Evolutionary conservation across 2,329 filamentous ascomycete genomes (phyloP), one percentile per base, ranked within the genome.

Genomic region (Pseudogymnoascus sp.): DNA sequence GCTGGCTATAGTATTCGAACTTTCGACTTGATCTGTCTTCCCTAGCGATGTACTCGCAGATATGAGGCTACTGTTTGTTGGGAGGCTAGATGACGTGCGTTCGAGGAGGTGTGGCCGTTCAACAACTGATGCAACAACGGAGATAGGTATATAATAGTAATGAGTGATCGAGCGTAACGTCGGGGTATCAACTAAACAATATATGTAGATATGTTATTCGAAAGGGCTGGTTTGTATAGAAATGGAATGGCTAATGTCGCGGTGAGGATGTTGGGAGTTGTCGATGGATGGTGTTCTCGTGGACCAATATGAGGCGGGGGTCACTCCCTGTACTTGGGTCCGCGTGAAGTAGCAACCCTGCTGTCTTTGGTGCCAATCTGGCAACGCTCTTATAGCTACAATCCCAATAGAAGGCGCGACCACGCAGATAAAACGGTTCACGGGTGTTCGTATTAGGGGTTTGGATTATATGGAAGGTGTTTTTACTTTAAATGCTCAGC

Each of bases 281-380:
- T 33, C 41, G 47, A 54, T 11, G 47, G 15, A 54, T 54, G 47
- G 47, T 33, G 47, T 33, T 54, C 29, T 54, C 29, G 47, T 54
- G 47, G 47, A 54, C 47, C 47, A 54, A 54, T 54, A 54, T 54
- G 29, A 54, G 47, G 47, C 47, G 47, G n/a, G 47, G 47, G 47
- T 50, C 47, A 33, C 47, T 54, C 47, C 47, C 26, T 54, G 47
- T 29, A 17, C 47, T 54, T 33, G 47, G 47, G 47, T 54, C 26
- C 47, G n/a, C 47, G n/a, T 11, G 47, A 31, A 54, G 26, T 54
- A 54, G 47, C 26, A 54, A 54, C 47, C 47, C 47, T 54, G 47
- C 47, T 54, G 47, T 54, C 47, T 54, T 33, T 33, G 47, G 47
- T 17, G 26, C 47, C 47, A 54, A 54, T 54, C 47, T 54, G 7